Evolutionary conservation across 1,139 yeast species (phyloP).

Genomic region (Zygoascus sp.): DNA sequence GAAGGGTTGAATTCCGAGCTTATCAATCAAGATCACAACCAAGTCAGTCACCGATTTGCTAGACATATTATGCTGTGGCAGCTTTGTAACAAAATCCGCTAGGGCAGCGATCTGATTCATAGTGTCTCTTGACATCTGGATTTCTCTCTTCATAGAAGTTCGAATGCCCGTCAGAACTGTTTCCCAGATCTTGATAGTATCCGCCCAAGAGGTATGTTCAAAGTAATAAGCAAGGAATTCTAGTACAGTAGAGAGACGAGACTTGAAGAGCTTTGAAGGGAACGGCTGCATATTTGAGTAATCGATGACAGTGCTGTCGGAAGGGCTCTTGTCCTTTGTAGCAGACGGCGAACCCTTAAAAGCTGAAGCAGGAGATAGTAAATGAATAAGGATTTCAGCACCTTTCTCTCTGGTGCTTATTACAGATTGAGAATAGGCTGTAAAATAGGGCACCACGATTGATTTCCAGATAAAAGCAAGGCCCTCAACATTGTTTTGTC

Average conservation of each 20-base stretch:
- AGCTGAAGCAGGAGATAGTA: conserved; percentile 14
- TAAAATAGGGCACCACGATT: conserved; percentile 16
- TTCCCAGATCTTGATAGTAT: conserved; percentile 14
- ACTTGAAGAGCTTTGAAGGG: conserved; percentile 21
- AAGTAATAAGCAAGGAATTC: conserved; percentile 13
- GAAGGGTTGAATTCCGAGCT: conserved; percentile 19
- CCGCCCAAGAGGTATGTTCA: conserved; percentile 15
- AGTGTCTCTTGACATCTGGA: conserved; percentile 23
- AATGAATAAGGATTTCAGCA: conserved; percentile 13
- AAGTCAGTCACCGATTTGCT: conserved; percentile 13
- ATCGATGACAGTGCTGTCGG: background rate
- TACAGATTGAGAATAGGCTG: conserved; percentile 11
- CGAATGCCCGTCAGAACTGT: conserved; percentile 16
- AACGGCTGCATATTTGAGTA: conserved; percentile 14
- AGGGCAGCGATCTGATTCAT: conserved; percentile 22
- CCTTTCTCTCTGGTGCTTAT: conserved; percentile 10
- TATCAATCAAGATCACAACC: conserved; percentile 17
- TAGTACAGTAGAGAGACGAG: conserved; percentile 15
- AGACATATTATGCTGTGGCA: conserved; percentile 11
- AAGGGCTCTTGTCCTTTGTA: conserved; percentile 11
- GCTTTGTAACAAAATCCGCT: conserved; percentile 18
- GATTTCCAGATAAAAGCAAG: conserved; percentile 18
- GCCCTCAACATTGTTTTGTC: conserved; percentile 11
- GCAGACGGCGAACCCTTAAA: conserved; percentile 7
- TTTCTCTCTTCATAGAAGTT: conserved; percentile 21